phyloP scores from a whole-genome alignment of 164 flowering plant species.

The Magnolia sinica region DNA sequence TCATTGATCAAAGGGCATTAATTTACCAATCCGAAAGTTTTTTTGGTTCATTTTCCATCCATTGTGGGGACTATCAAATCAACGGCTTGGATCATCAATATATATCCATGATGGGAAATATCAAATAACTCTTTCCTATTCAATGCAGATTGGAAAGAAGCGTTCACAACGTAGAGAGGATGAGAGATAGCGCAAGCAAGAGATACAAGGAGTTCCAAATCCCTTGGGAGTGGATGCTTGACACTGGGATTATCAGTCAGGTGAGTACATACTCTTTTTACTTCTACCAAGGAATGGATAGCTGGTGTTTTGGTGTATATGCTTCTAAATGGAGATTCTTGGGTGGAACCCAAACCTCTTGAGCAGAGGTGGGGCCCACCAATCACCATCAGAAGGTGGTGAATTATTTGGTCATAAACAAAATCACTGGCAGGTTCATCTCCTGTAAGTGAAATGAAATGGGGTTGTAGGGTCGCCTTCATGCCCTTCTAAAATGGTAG shows the following conservation, averaged over 20 bases:
- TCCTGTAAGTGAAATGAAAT: not conserved
- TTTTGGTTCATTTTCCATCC: too few relatives aligned
- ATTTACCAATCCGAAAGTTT: too few relatives aligned
- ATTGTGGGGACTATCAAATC: too few relatives aligned
- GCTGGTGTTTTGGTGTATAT: too few relatives aligned
- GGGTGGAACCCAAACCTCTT: not conserved
- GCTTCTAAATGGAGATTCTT: too few relatives aligned
- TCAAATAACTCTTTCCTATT: not conserved
- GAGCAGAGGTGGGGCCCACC: not conserved
- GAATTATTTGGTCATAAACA: not conserved
- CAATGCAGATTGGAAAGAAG: conserved; percentile 59
- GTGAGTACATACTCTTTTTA: conserved; percentile 24
- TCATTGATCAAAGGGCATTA: too few relatives aligned
- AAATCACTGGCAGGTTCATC: not conserved
- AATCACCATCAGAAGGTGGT: not conserved
- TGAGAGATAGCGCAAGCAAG: conserved; percentile 48
- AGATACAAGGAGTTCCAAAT: conserved; percentile 38
- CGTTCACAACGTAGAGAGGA: conserved; percentile 41
- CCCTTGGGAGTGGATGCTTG: conserved; percentile 35
- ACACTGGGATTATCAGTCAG: conserved; percentile 41
- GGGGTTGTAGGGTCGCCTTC: not conserved
- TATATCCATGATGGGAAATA: too few relatives aligned
- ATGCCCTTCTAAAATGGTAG: not conserved
- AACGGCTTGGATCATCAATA: too few relatives aligned
- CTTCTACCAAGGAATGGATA: too few relatives aligned